These are phyloP conservation scores for Otatea glauca DNA, from an alignment of 176 grass and related monocot species.

Conservation along the genomic window DNA sequence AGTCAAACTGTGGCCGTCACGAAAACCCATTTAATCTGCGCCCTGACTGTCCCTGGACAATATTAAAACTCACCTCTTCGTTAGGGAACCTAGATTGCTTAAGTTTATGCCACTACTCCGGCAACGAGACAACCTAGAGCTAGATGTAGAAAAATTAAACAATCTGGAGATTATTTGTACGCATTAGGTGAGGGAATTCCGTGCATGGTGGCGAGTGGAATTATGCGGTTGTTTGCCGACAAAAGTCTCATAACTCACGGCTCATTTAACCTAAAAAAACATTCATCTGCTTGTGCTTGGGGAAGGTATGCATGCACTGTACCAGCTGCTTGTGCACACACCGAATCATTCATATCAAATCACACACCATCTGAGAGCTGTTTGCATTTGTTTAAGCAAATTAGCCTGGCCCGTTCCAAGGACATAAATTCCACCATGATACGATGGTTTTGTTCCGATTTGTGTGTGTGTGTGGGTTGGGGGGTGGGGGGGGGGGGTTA, in stretches of 20 bases:
- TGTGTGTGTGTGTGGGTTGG: not conserved
- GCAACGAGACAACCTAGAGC: constrained; percentile 33
- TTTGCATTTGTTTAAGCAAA: constrained; percentile 40
- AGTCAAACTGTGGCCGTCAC: constrained; percentile 57
- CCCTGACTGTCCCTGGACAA: constrained; percentile 38
- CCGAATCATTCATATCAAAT: constrained; percentile 57
- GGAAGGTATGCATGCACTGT: not conserved
- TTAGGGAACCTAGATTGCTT: constrained; percentile 25
- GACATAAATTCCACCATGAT: constrained; percentile 72
- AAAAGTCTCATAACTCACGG: constrained; percentile 47
- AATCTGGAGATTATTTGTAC: constrained; percentile 16
- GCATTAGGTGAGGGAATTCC: constrained; percentile 68
- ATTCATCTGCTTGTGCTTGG: not conserved
- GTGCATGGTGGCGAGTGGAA: constrained; percentile 46
- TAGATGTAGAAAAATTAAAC: constrained; percentile 19
- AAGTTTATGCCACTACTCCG: not conserved
- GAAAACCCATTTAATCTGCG: constrained; percentile 40
- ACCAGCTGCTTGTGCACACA: not conserved
- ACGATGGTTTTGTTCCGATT: constrained; percentile 50
- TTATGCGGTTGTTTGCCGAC: constrained; percentile 58
- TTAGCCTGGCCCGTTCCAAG: constrained; percentile 11
- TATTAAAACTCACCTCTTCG: constrained; percentile 31
- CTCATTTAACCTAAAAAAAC: constrained; percentile 43
- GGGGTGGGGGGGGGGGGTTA: not conserved
- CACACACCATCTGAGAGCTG: constrained; percentile 24